Base-by-base conservation (phyloP, 345 rosid species). In the Brassica juncea region DNA sequence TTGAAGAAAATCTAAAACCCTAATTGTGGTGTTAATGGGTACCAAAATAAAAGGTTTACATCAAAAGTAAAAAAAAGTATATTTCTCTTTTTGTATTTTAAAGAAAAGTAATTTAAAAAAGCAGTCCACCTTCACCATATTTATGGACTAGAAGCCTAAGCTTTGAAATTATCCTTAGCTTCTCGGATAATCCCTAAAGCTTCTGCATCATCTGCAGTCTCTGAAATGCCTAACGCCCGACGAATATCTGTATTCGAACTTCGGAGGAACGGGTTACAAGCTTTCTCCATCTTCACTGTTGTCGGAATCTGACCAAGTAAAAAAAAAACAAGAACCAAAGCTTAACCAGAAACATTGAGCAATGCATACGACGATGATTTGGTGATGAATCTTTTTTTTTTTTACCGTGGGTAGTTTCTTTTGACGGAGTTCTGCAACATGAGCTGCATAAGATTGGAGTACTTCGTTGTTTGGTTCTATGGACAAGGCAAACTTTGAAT, bases 181-280 rank as follows among this genome's bases (percentile, higher is more conserved):
- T 47, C 77, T 14, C 95, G 87, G 57, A 94, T 89, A n/a, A 82
- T 64, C 44, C 91, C 87, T 58, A 92, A 83, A 15, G 91, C 97
- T 84, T 94, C 92, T 16, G 86, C 87, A 54, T 90, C 94, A 16
- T 76, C 84, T 28, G 92, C 92, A 0, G 85, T 67, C 5, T 75
- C 86, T 1, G 92, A 80, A 77, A 94, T 92, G 8, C 80, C 66
- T 68, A 94, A 78, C 1, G 81, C 58, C 60, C 85, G 84, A 74
- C 97, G 84, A 71, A 94, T 91, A 77, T 90, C 94, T 27, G 66
- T 7, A 57, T 90, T 94, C 2, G 87, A 84, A 35, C 90, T 76
- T 9, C 97, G 94, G 15, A 94, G 92, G 82, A 94, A 94, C 14
- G 99, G 99, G 82, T 94, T 94, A 70, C 97, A 92, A 67, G 85